A percentile compares a stretch with the other conserved stretches of the same genome.
phyloP scores from a whole-genome alignment of 352 stramenopile species.

The Phytophthora tubulina region DNA sequence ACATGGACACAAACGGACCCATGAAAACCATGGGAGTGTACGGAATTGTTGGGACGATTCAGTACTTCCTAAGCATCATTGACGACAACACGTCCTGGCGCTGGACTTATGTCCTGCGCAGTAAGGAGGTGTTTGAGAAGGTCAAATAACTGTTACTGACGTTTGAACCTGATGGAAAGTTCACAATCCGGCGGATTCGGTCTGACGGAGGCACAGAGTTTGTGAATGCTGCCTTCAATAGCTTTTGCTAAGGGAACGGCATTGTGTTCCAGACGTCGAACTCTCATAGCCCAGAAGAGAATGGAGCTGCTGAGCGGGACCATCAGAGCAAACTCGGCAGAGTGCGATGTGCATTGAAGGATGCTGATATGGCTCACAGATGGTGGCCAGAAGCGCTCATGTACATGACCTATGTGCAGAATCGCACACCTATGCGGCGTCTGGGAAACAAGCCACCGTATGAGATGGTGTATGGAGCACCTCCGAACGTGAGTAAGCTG shows the following conservation, averaged over 20 bases:
- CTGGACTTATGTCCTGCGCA: slow-evolving; percentile 11
- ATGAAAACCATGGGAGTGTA: slow-evolving; percentile 25
- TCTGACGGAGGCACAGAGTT: slow-evolving; percentile 11
- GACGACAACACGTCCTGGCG: slow-evolving; percentile 26
- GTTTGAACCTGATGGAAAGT: slow-evolving; percentile 11
- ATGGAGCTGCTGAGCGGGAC: no score
- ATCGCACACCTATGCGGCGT: slow-evolving; percentile 11
- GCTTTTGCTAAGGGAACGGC: slow-evolving; percentile 4
- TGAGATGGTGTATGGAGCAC: neutral
- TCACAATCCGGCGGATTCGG: slow-evolving; percentile 1
- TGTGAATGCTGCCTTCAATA: slow-evolving; percentile 23
- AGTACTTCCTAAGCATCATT: slow-evolving; percentile 27
- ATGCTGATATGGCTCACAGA: neutral
- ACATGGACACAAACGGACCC: slow-evolving; percentile 28
- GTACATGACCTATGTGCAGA: slow-evolving; percentile 27
- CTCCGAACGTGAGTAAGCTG: neutral
- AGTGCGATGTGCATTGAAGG: no score
- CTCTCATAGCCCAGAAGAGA: neutral
- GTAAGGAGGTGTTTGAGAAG: slow-evolving; percentile 20
- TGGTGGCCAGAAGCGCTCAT: slow-evolving; percentile 26
- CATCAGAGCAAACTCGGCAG: no score
- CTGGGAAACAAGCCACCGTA: slow-evolving; percentile 12
- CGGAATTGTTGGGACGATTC: slow-evolving; percentile 9
- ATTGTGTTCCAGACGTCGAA: slow-evolving; percentile 23
- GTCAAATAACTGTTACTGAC: neutral